A percentile compares a stretch with the other conserved stretches of the same genome.
Evolutionary conservation across 768 basidiomycete genomes (phyloP).

Genomic region (Pilatotrama ljubarskyi): DNA sequence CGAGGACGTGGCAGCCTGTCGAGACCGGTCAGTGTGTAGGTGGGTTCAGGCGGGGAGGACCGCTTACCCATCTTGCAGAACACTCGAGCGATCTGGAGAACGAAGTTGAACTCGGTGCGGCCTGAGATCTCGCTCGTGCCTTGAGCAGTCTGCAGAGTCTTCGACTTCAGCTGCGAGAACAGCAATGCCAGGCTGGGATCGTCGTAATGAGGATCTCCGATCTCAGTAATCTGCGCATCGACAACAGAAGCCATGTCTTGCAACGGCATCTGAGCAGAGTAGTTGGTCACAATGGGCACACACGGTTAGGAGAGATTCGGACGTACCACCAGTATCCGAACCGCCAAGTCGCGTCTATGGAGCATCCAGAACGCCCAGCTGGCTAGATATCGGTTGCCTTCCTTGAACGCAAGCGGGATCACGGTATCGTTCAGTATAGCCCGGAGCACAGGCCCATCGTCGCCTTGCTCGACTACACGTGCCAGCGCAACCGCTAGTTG

Average conservation of each 20-base stretch:
- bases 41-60: not conserved
- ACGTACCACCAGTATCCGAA: constrained; percentile 84
- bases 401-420: constrained; percentile 78
- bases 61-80: constrained; percentile 91
- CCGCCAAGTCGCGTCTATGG: constrained; percentile 83
- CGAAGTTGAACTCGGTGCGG: constrained; percentile 90
- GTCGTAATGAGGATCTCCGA: constrained; percentile 87
- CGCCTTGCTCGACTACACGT: constrained; percentile 78
- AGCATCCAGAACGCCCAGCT: constrained; percentile 98
- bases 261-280: constrained; percentile 60
- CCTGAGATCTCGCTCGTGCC: constrained; percentile 91
- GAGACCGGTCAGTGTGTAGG: not conserved
- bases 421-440: constrained; percentile 73
- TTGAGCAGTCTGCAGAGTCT: constrained; percentile 89
- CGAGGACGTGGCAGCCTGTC: constrained; percentile 91
- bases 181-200: constrained; percentile 91
- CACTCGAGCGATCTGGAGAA: constrained; percentile 89
- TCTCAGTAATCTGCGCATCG: constrained; percentile 55
- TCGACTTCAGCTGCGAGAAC: constrained; percentile 86
- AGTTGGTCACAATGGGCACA: not conserved
- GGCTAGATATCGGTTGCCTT: constrained; percentile 90
- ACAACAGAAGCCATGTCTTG: constrained; percentile 66
- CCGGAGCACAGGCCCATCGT: constrained; percentile 75
- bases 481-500: constrained; percentile 89
- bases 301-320: not conserved